phyloP scores from a whole-genome alignment of 352 stramenopile genomes.

The Phytophthora colocasiae region DNA sequence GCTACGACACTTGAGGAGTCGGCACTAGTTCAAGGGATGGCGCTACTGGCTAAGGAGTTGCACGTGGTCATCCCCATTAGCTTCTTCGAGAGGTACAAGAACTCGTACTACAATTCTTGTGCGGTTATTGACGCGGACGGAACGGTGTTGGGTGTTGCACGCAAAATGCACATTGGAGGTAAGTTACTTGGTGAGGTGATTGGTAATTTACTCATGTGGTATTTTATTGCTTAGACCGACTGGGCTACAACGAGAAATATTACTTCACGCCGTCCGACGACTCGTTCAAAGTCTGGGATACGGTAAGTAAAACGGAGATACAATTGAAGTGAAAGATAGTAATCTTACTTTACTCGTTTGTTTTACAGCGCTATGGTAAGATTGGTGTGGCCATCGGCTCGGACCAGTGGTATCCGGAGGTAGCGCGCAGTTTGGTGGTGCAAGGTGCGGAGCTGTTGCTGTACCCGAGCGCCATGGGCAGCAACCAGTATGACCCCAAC shows the following conservation, averaged over 20 bases:
- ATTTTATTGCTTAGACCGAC: slow-evolving; percentile 58
- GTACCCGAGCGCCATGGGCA: slow-evolving; percentile 84
- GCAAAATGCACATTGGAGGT: slow-evolving; percentile 93
- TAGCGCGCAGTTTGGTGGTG: slow-evolving; percentile 86
- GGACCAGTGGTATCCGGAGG: slow-evolving; percentile 94
- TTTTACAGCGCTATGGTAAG: slow-evolving; percentile 77
- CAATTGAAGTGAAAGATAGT: too few species aligned
- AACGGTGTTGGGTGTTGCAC: slow-evolving; percentile 79
- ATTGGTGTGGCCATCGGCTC: slow-evolving; percentile 92
- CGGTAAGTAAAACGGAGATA: slow-evolving; percentile 43
- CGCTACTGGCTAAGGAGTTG: slow-evolving; percentile 90
- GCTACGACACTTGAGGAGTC: slow-evolving; percentile 88
- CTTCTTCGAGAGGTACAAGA: slow-evolving; percentile 92
- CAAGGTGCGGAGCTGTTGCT: slow-evolving; percentile 90
- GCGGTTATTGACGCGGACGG: slow-evolving; percentile 93
- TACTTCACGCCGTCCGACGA: slow-evolving; percentile 93
- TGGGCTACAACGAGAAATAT: slow-evolving; percentile 93
- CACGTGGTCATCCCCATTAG: slow-evolving; percentile 92
- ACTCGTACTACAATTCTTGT: slow-evolving; percentile 94
- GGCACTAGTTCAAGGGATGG: slow-evolving; percentile 88
- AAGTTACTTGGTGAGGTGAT: slow-evolving; percentile 3
- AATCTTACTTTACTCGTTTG: not conserved
- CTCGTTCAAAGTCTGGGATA: slow-evolving; percentile 91
- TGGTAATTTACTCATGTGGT: not conserved
- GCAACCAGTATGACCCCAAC: slow-evolving; percentile 88